Evolutionary conservation across 2,329 filamentous ascomycete species (phyloP).

Genomic region (Colletotrichum caudatum): DNA sequence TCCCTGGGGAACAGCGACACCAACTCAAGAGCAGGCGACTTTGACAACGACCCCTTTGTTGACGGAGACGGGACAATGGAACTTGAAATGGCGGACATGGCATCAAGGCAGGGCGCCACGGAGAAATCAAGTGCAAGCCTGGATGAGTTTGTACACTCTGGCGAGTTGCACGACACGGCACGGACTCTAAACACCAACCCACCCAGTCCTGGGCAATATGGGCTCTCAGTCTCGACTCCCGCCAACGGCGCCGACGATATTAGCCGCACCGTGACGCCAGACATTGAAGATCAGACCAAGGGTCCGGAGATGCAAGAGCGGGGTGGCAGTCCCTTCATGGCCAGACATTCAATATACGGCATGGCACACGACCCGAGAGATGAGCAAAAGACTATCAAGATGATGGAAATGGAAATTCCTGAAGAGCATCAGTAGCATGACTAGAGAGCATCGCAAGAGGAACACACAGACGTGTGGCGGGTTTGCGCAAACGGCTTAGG

Average conservation of each 20-base stretch:
- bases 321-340: conserved; percentile 47
- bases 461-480: not conserved
- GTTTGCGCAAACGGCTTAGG: conserved; percentile 13
- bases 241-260: conserved; percentile 41
- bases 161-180: conserved; percentile 36
- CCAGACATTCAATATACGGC: conserved; percentile 38
- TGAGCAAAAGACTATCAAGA: conserved; percentile 45
- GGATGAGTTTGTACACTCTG: conserved; percentile 21
- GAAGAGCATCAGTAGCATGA: conserved; percentile 44
- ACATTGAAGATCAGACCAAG: conserved; percentile 43
- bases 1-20: conserved; percentile 52
- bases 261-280: conserved; percentile 40
- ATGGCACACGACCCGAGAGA: conserved; percentile 35
- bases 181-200: conserved; percentile 36
- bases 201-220: conserved; percentile 39
- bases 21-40: conserved; percentile 39
- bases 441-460: conserved; percentile 21
- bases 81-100: conserved; percentile 48
- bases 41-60: conserved; percentile 45
- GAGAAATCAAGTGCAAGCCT: conserved; percentile 9
- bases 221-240: conserved; percentile 32
- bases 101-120: conserved; percentile 14
- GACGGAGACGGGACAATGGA: conserved; percentile 45
- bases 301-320: conserved; percentile 62
- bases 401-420: conserved; percentile 56